A percentile compares a stretch with the other conserved stretches of the same genome.
Evolutionary conservation across 169 alveolate species (phyloP).

Genomic region (Theileria orientalis): DNA sequence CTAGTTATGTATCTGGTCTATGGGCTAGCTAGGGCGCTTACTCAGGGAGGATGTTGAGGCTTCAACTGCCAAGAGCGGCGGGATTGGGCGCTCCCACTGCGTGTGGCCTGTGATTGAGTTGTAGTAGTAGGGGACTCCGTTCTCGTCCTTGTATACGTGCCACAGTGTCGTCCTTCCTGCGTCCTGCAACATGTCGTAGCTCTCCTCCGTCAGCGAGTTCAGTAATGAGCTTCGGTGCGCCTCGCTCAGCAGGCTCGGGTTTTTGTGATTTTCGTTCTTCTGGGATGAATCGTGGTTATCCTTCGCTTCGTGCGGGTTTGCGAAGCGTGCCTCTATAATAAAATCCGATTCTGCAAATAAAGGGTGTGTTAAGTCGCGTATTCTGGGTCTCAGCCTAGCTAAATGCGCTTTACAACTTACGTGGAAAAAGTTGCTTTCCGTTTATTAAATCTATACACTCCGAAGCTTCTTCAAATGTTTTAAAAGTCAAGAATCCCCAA

Average conservation of each 20-base stretch:
- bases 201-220: constrained; percentile 40
- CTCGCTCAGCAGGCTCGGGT: constrained; percentile 1
- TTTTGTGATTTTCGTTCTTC: background rate
- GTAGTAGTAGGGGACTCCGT: constrained; percentile 75
- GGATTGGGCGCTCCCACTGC: constrained; percentile 89
- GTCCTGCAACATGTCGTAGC: constrained; percentile 64
- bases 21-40: background rate
- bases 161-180: constrained; percentile 71
- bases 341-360: constrained; percentile 35
- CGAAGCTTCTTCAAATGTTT: constrained; percentile 43
- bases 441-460: constrained; percentile 24
- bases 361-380: no score
- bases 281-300: constrained; percentile 6
- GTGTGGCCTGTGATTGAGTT: constrained; percentile 81
- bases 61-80: constrained; percentile 70
- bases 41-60: constrained; percentile 28
- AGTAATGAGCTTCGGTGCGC: constrained; percentile 30
- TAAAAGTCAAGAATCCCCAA: constrained; percentile 51
- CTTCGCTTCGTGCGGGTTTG: constrained; percentile 54
- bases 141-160: constrained; percentile 74
- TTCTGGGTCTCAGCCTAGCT: no score
- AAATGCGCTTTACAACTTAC: constrained; percentile 23
- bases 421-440: constrained; percentile 34
- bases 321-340: constrained; percentile 60
- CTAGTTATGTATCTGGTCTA: background rate